Conservation (phyloP, 2,329 filamentous ascomycete genomes). For the Arthroderma sp. region DNA sequence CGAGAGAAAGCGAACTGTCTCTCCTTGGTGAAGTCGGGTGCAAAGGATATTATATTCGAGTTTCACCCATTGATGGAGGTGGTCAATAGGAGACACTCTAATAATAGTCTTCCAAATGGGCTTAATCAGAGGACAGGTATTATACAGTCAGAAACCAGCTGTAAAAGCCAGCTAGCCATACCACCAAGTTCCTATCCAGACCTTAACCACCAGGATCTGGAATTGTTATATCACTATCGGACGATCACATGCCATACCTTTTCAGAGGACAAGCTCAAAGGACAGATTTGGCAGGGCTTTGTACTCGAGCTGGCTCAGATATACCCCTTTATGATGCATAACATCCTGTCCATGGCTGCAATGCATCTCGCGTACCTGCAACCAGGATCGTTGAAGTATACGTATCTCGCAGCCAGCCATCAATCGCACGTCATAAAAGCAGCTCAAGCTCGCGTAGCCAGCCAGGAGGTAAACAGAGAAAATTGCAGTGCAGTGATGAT, state of each 20-base stretch:
- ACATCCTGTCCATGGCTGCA: slow-evolving; percentile 18
- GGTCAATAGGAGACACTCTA: neutral
- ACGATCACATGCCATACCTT: slow-evolving; percentile 22
- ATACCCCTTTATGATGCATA: slow-evolving; percentile 19
- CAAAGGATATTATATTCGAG: neutral
- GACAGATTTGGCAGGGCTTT: slow-evolving; percentile 15
- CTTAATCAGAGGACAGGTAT: neutral
- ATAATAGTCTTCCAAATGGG: neutral
- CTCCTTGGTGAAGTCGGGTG: neutral
- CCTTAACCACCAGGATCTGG: slow-evolving; percentile 26
- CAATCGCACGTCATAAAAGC: slow-evolving; percentile 14
- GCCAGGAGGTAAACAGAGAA: slow-evolving; percentile 11
- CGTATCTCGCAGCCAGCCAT: slow-evolving; percentile 19
- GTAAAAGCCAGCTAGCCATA: slow-evolving; percentile 4
- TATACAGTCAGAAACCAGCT: neutral
- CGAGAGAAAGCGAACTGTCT: neutral
- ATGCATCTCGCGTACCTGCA: slow-evolving; percentile 16
- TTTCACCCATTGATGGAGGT: neutral
- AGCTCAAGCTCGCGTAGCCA: slow-evolving; percentile 5
- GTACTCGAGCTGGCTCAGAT: slow-evolving; percentile 16
- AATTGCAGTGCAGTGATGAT: slow-evolving; percentile 24
- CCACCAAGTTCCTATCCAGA: slow-evolving; percentile 13
- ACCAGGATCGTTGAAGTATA: slow-evolving; percentile 16
- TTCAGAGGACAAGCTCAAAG: slow-evolving; percentile 11
- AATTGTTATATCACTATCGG: slow-evolving; percentile 33